Conservation (phyloP, 1,139 yeast species). For the Zhuliangozyma parablackwelliae region DNA sequence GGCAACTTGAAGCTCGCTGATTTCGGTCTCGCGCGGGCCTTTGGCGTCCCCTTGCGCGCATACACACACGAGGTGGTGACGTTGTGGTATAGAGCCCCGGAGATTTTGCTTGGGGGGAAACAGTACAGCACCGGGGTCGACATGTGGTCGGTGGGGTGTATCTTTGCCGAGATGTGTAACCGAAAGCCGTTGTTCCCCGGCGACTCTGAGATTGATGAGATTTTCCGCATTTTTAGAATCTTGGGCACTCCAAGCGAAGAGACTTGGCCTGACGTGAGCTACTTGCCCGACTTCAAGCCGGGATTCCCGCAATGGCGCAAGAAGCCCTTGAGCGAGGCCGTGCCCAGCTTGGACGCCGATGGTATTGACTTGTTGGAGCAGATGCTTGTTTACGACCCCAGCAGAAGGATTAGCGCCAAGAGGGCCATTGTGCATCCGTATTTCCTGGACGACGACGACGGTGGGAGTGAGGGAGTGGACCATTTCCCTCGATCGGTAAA, state of each 20-base stretch:
- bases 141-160: conserved; percentile 98
- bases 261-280: conserved; percentile 93
- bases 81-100: conserved; percentile 97
- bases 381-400: conserved; percentile 87
- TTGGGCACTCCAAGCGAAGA: conserved; percentile 95
- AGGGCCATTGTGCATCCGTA: conserved; percentile 89
- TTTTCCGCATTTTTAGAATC: conserved; percentile 86
- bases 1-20: conserved; percentile 95
- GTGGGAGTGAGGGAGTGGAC: conserved; percentile 11
- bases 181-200: conserved; percentile 96
- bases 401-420: conserved; percentile 90
- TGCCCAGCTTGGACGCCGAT: conserved; percentile 75
- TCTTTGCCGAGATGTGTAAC: conserved; percentile 97
- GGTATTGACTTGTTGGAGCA: conserved; percentile 82
- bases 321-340: conserved; percentile 63
- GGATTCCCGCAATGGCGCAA: conserved; percentile 94
- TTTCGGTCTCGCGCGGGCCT: conserved; percentile 95
- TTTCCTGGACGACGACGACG: conserved; percentile 54
- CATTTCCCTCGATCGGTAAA: conserved; percentile 33
- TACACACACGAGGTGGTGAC: conserved; percentile 98
- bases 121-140: conserved; percentile 98
- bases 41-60: conserved; percentile 94
- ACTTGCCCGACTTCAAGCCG: conserved; percentile 90
- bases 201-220: conserved; percentile 96
- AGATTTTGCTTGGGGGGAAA: conserved; percentile 89